Conservation (phyloP, 2,329 filamentous ascomycete species). For the Arthroderma sp. region DNA sequence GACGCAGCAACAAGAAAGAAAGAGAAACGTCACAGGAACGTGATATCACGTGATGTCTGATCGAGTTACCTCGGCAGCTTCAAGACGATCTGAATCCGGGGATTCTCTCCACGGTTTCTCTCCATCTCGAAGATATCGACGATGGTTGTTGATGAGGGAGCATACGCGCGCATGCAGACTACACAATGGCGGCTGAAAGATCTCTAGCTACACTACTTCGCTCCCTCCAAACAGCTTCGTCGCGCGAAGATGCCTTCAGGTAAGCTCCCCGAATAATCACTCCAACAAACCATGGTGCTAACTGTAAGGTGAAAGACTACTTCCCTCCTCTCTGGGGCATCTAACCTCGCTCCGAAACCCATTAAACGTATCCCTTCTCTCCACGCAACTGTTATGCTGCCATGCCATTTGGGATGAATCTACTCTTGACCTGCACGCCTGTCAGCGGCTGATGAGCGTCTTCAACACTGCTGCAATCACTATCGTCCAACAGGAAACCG, state of each 20-base stretch:
- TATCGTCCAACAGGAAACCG: slow-evolving; percentile 35
- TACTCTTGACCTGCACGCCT: slow-evolving; percentile 41
- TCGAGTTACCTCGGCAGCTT: too few species aligned
- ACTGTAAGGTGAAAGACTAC: slow-evolving; percentile 29
- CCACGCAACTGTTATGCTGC: slow-evolving; percentile 45
- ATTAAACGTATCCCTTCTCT: slow-evolving; percentile 47
- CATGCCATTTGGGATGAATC: slow-evolving; percentile 45
- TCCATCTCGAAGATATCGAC: too few species aligned
- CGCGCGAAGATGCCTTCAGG: slow-evolving; percentile 47
- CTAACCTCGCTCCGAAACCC: slow-evolving; percentile 44
- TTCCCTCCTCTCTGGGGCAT: slow-evolving; percentile 39
- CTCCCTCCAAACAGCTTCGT: slow-evolving; percentile 45
- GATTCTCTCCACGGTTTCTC: too few species aligned
- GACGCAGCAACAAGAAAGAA: too few species aligned
- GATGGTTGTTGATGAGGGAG: too few species aligned
- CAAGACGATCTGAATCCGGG: too few species aligned
- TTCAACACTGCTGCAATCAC: slow-evolving; percentile 49
- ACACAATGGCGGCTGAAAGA: slow-evolving; percentile 45
- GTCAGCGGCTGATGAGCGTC: slow-evolving; percentile 45
- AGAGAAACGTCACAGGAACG: too few species aligned
- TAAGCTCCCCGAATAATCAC: slow-evolving; percentile 20
- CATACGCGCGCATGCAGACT: too few species aligned
- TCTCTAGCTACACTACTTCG: slow-evolving; percentile 47
- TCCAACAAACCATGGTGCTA: slow-evolving; percentile 13
- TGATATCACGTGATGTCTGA: too few species aligned